These are phyloP conservation scores for Podaxis rugospora DNA, from an alignment of 768 basidiomycete species.

Conservation along the genomic window DNA sequence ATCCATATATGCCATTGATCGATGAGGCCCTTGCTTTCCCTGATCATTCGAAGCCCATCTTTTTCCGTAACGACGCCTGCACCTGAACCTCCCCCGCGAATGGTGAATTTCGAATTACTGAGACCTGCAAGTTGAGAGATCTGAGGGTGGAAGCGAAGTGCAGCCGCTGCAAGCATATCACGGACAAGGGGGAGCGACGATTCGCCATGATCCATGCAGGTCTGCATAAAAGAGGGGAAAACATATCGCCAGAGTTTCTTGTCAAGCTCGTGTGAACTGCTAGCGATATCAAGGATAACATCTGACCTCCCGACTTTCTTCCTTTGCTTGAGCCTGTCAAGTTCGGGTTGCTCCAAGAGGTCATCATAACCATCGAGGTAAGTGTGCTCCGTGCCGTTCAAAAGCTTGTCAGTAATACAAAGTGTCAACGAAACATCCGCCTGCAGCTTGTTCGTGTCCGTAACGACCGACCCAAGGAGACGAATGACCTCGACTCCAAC, in stretches of 20 bases:
- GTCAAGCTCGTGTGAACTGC: constrained; percentile 65
- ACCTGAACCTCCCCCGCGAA: constrained; percentile 43
- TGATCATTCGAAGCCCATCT: constrained; percentile 47
- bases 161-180: constrained; percentile 63
- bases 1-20: constrained; percentile 86
- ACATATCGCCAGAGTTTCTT: constrained; percentile 71
- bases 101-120: constrained; percentile 28
- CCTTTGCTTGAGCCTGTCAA: constrained; percentile 65
- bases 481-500: constrained; percentile 61
- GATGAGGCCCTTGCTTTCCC: constrained; percentile 54
- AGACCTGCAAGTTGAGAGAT: constrained; percentile 76
- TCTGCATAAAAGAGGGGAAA: constrained; percentile 60
- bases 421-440: constrained; percentile 21
- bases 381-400: constrained; percentile 47
- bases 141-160: constrained; percentile 63
- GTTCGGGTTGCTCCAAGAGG: constrained; percentile 55
- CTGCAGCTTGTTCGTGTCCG: constrained; percentile 34
- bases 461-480: constrained; percentile 45
- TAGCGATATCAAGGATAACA: constrained; percentile 62
- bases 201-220: constrained; percentile 45
- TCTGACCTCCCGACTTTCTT: constrained; percentile 50
- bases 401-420: constrained; percentile 36
- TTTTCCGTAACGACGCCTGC: constrained; percentile 43
- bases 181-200: constrained; percentile 48
- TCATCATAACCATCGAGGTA: constrained; percentile 65